Base-by-base conservation (phyloP, 2,329 filamentous ascomycete genomes). In the Stagonosporopsis tanaceti region DNA sequence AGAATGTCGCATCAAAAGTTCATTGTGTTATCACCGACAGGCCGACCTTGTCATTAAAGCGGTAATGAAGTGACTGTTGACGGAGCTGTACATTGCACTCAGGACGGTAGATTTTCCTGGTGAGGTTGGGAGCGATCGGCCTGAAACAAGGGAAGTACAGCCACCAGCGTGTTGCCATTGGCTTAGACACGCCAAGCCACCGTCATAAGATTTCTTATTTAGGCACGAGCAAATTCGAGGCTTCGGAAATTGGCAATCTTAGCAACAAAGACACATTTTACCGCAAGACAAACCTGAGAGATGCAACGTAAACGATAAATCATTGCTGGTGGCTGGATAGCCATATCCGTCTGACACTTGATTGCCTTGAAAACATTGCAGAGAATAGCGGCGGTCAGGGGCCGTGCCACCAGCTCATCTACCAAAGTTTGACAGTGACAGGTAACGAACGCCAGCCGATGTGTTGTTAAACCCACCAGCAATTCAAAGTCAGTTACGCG, bases 221-320 rank as follows among this genome's bases (percentile, higher is more conserved):
- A 42, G 44, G 54, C 54, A 53, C 48, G 48, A 57, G 54, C 54
- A 44, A 57, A 45, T 53, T 52, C 47, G 48, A 27, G n/a, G 25
- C 28, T 3, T 35, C 54, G 48, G 54, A 57, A 20, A 57, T 57
- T 57, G 54, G 44, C 39, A 57, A 57, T 57, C 15, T 57, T 30
- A 50, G 3, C 34, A 50, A 37, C 41, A 38, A 51, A 48, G 48
- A 57, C 42, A 42, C 4, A 20, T 53, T 34, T 52, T 28, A 39
- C 25, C 38, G 38, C 38, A 37, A 48, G 27, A 12, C 47, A 40
- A 35, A 45, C 48, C 34, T 40, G 50, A 27, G 30, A 52, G 11
- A 40, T 35, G 48, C 50, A 45, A 57, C 48, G 48, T 57, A 48
- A 32, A 40, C 54, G 47, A 39, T 24, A 41, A 57, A 20, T 22